Evolutionary conservation across 2,329 filamentous ascomycete species (phyloP).

Genomic region (Rhynchosporium secalis): DNA sequence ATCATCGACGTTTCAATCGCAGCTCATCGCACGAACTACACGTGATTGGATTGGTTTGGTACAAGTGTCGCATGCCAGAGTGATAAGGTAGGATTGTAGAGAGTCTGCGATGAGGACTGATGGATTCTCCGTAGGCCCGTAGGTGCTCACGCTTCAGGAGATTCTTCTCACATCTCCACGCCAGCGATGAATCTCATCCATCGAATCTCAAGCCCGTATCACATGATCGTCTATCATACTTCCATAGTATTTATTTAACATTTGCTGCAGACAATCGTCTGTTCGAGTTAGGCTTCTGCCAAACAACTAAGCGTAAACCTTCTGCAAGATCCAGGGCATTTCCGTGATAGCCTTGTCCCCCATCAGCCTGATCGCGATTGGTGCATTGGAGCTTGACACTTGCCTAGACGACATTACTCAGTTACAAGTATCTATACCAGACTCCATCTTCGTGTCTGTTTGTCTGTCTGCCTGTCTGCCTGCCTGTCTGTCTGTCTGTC

Average conservation of each 20-base stretch:
- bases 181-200: too few species aligned
- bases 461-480: not conserved
- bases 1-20: not conserved
- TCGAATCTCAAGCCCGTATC: too few species aligned
- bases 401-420: not conserved
- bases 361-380: not conserved
- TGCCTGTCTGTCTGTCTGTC: too few species aligned
- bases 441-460: not conserved
- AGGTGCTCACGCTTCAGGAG: too few species aligned
- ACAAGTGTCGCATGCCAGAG: not conserved
- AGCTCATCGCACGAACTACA: not conserved
- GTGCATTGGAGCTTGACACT: not conserved
- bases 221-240: too few species aligned
- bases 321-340: not conserved
- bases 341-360: not conserved
- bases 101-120: not conserved
- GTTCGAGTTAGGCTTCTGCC: not conserved
- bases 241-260: too few species aligned
- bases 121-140: not conserved
- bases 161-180: too few species aligned
- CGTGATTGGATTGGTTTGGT: not conserved
- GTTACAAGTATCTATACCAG: not conserved
- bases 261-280: not conserved
- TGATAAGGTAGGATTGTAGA: not conserved
- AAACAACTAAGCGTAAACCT: constrained; percentile 3